A percentile compares a stretch with the other conserved stretches of the same genome.
Conservation (phyloP, 176 grass and related monocot genomes). For the Paspalum notatum region DNA sequence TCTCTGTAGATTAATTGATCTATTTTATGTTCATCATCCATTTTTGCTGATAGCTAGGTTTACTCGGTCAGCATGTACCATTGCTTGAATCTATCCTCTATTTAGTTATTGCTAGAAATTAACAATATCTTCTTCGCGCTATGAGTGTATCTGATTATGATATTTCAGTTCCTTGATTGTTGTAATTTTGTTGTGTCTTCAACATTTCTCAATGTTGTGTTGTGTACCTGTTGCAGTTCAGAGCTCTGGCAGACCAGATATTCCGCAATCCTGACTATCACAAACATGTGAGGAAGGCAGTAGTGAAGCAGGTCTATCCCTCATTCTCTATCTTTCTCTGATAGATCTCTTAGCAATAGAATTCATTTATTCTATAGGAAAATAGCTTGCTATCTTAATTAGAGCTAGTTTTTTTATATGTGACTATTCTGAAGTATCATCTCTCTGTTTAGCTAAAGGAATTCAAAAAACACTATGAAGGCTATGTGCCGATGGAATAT, state of each 20-base stretch:
- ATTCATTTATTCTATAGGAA: background rate
- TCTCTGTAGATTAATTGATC: conserved; percentile 5
- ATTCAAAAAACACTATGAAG: conserved; percentile 85
- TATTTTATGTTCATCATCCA: background rate
- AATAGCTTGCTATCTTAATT: background rate
- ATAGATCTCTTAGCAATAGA: background rate
- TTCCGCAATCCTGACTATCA: conserved; percentile 96
- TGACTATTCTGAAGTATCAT: conserved; percentile 25
- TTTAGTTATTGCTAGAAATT: background rate
- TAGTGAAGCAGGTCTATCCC: conserved; percentile 73
- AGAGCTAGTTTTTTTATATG: background rate
- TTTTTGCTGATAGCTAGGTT: background rate
- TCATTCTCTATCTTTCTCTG: conserved; percentile 31
- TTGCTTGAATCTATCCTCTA: conserved; percentile 17
- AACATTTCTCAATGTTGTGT: background rate
- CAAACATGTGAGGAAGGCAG: conserved; percentile 80
- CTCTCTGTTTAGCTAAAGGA: conserved; percentile 80
- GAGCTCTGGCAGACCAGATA: conserved; percentile 98
- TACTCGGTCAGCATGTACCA: background rate
- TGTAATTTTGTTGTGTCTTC: background rate
- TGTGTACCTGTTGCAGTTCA: conserved; percentile 61
- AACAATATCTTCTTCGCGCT: background rate
- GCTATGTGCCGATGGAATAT: conserved; percentile 98
- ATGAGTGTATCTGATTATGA: background rate
- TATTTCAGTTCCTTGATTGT: background rate